Evolutionary conservation across 257 asterid genomes (phyloP).

Genomic region (Primulina tabacum): DNA sequence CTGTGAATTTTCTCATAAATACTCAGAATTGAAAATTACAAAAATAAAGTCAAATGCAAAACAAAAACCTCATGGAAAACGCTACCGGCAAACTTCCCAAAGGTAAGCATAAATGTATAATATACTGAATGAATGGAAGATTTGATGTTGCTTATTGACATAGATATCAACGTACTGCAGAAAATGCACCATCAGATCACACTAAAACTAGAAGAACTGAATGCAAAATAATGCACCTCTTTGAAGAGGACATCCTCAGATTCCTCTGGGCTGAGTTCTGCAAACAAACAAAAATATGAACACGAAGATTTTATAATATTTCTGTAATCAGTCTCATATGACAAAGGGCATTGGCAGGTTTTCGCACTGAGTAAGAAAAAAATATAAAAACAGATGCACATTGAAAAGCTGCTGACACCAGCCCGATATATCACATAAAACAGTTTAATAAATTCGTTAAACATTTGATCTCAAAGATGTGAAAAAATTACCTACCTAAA

Average conservation of each 20-base stretch:
- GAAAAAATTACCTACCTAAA: background rate
- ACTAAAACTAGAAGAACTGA: conserved; percentile 23
- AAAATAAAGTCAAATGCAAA: too few species aligned
- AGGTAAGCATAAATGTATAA: too few species aligned
- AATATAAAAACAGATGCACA: background rate
- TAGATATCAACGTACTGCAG: conserved; percentile 10
- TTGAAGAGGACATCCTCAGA: conserved; percentile 96
- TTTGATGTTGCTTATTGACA: background rate
- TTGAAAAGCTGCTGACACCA: background rate
- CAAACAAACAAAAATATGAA: conserved; percentile 20
- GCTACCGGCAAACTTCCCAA: too few species aligned
- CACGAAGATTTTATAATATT: background rate
- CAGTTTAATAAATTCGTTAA: background rate
- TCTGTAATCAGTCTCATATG: background rate
- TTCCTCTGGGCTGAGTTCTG: conserved; percentile 96
- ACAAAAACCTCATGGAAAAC: too few species aligned
- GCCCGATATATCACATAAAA: too few species aligned
- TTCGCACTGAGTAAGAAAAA: conserved; percentile 7
- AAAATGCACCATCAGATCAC: background rate
- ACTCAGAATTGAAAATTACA: too few species aligned
- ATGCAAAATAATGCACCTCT: conserved; percentile 53
- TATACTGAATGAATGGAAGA: too few species aligned
- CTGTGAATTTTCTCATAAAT: background rate
- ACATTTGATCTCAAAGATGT: background rate
- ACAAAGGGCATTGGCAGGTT: conserved; percentile 2